These are phyloP conservation scores for Malus hybrid DNA, from an alignment of 331 rosid species.

Conservation along the genomic window DNA sequence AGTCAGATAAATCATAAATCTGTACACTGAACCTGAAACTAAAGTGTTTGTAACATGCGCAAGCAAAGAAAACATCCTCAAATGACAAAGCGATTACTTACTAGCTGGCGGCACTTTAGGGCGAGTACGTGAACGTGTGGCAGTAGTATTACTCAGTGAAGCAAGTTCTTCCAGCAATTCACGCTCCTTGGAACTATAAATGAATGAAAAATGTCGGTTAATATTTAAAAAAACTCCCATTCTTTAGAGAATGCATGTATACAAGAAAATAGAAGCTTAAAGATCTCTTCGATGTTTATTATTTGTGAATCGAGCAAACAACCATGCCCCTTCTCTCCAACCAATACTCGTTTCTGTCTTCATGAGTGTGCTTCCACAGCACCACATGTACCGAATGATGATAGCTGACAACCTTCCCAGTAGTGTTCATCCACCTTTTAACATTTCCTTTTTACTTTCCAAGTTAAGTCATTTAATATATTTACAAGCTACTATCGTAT, in stretches of 20 bases:
- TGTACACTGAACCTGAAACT: background rate
- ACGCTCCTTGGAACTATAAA: slow-evolving; percentile 62
- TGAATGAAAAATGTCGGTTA: slow-evolving; percentile 1
- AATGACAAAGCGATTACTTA: slow-evolving; percentile 29
- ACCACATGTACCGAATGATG: background rate
- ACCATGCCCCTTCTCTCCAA: background rate
- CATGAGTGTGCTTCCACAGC: background rate
- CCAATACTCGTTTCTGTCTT: background rate
- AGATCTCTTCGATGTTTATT: background rate
- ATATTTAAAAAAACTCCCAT: background rate
- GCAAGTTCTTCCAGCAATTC: slow-evolving; percentile 86
- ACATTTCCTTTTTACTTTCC: background rate
- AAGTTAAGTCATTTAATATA: too few relatives aligned
- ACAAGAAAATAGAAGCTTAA: background rate
- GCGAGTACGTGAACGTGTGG: slow-evolving; percentile 47
- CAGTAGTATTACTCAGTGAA: slow-evolving; percentile 28
- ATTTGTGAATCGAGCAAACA: background rate
- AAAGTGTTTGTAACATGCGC: background rate
- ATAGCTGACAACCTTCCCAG: background rate
- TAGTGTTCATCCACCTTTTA: background rate
- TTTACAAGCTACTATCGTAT: background rate
- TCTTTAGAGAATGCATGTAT: background rate
- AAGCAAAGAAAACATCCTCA: background rate
- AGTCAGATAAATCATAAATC: background rate
- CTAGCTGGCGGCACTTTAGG: slow-evolving; percentile 50